A percentile compares a stretch with the other conserved stretches of the same genome.
Conservation (phyloP, 306 rosid species). For the Heteromeles arbutifolia region DNA sequence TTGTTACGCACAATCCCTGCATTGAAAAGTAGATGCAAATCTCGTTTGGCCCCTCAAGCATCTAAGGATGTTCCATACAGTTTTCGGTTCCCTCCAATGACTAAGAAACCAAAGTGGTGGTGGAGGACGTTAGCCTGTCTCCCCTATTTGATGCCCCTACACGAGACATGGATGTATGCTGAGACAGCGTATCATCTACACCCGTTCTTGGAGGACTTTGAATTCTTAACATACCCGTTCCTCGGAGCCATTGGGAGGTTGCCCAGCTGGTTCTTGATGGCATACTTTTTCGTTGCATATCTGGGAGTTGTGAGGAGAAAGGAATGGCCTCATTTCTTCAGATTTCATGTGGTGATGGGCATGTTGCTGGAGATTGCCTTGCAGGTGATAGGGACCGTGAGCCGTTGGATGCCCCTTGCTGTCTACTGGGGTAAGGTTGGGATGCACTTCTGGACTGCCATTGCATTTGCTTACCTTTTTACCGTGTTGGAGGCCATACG, state of each 20-base stretch:
- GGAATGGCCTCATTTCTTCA: constrained; percentile 97
- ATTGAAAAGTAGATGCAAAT: constrained; percentile 33
- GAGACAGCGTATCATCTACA: constrained; percentile 86
- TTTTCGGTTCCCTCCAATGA: constrained; percentile 87
- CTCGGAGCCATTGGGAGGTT: constrained; percentile 63
- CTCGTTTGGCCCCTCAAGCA: constrained; percentile 46
- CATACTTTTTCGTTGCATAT: constrained; percentile 81
- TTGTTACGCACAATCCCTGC: constrained; percentile 38
- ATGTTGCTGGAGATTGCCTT: constrained; percentile 85
- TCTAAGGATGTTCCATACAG: constrained; percentile 69
- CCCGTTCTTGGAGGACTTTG: constrained; percentile 57
- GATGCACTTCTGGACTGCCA: constrained; percentile 87
- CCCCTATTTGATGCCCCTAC: constrained; percentile 92
- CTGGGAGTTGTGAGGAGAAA: constrained; percentile 90
- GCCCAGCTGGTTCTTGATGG: constrained; percentile 95
- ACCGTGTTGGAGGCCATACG: constrained; percentile 59
- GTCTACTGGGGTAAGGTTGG: constrained; percentile 83
- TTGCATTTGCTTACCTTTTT: constrained; percentile 56
- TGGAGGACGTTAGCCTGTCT: constrained; percentile 92
- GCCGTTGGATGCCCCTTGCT: constrained; percentile 86
- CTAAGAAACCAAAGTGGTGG: constrained; percentile 86
- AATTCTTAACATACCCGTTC: constrained; percentile 73
- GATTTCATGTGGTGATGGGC: constrained; percentile 91
- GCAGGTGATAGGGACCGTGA: constrained; percentile 85
- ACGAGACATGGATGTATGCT: constrained; percentile 97